Conservation (phyloP, 805 yeast genomes). For the Candida silvicultrix region DNA sequence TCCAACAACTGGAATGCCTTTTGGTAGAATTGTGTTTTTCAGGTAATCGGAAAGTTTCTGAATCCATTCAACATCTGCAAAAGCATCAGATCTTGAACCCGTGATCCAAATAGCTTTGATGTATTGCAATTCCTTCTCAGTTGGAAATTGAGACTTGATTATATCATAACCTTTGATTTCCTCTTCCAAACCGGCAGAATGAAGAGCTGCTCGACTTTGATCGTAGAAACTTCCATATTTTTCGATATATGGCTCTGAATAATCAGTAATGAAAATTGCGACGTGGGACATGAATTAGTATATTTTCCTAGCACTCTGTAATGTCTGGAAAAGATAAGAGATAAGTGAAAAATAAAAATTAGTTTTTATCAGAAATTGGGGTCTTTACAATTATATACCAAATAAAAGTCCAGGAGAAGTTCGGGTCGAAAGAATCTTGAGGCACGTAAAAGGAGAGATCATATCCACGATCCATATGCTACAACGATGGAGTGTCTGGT, state of each 20-base stretch:
- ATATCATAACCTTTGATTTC: slow-evolving; percentile 33
- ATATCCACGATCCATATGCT: no score
- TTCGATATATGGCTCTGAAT: slow-evolving; percentile 19
- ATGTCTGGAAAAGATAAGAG: no score
- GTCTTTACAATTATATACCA: no score
- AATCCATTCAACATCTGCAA: slow-evolving; percentile 37
- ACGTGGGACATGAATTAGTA: slow-evolving; percentile 3
- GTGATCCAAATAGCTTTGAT: slow-evolving; percentile 42
- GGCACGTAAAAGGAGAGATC: no score
- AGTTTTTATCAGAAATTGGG: no score
- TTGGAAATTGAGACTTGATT: slow-evolving; percentile 17
- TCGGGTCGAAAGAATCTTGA: no score
- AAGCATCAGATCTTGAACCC: slow-evolving; percentile 46
- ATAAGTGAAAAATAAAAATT: no score
- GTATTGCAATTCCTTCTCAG: slow-evolving; percentile 21
- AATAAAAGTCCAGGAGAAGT: no score
- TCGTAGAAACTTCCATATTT: slow-evolving; percentile 51
- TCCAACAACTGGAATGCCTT: slow-evolving; percentile 46
- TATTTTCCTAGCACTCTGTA: no score
- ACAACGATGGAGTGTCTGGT: no score
- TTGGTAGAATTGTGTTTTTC: slow-evolving; percentile 3
- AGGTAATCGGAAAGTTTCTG: slow-evolving; percentile 30
- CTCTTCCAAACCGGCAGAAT: slow-evolving; percentile 15
- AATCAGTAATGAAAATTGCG: slow-evolving; percentile 19
- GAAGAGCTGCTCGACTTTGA: slow-evolving; percentile 30